Evolutionary conservation across 805 yeast genomes (phyloP), one percentile per base, ranked within the genome.

Genomic region (Candida hispaniensis): DNA sequence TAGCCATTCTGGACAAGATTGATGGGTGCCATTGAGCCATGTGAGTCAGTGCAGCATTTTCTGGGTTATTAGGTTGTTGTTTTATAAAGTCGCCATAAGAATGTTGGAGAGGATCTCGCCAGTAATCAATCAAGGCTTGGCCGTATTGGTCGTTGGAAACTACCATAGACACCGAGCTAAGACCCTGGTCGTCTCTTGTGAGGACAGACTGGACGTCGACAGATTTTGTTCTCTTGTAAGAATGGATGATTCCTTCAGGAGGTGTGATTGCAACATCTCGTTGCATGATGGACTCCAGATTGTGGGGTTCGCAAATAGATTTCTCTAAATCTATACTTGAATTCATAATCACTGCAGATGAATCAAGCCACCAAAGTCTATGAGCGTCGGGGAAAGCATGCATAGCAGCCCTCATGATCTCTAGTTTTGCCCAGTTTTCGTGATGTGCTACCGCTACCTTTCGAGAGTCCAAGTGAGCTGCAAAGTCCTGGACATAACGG

Each of bases 1-100:
- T 55, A 0, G 83, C 78, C 3, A 91, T 65, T 49, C 73, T 78
- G 38, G 79, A 67, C 45, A 91, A 63, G 16, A 79, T 59, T 17
- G 69, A 72, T 8, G 95, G 94, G 53, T 88, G 98, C 98, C 97
- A 91, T 56, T 83, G 96, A 46, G 85, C 63, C 27, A 85, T 63
- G 53, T 91, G 97, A n/a, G 81, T 69, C 26, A 88, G 51, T 0
- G 91, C 86, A 5, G 58, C 50, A 26, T 44, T 43, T 18, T 59
- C 78, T 36, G 69, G 68, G 34, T 55, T 38, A 7, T 19, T 27
- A 15, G 38, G 38, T 16, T 39, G 41, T 14, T 18, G 38, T 18
- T 26, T 54, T 9, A 69, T 68, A 57, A 80, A 80, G 39, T 67
- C 67, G 26, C 48, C 49, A 58, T 79, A 83, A 32, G 68, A 65